These are phyloP conservation scores for Oleoguttula mirabilis DNA, from an alignment of 495 filamentous ascomycete species.

Conservation along the genomic window DNA sequence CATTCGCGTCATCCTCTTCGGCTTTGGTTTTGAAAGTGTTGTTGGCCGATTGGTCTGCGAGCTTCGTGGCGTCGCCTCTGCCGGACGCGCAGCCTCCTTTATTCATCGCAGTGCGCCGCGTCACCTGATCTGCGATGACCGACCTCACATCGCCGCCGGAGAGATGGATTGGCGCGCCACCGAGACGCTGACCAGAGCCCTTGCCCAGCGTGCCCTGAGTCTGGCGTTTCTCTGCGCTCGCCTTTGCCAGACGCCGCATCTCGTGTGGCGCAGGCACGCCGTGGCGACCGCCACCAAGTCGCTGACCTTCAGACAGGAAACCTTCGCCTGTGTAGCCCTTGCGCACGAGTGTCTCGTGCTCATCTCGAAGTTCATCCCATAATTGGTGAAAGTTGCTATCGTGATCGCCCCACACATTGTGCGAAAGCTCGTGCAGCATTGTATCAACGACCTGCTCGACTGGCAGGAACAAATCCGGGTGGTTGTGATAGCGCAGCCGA, in stretches of 20 bases:
- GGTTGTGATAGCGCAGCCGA: slow-evolving; percentile 64
- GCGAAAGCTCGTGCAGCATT: slow-evolving; percentile 93
- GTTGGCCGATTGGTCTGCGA: slow-evolving; percentile 53
- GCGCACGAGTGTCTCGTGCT: slow-evolving; percentile 57
- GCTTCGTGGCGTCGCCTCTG: slow-evolving; percentile 46
- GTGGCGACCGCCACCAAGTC: slow-evolving; percentile 56
- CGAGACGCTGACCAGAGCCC: slow-evolving; percentile 63
- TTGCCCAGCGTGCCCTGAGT: slow-evolving; percentile 32
- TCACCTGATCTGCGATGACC: slow-evolving; percentile 61
- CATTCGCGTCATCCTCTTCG: slow-evolving; percentile 82
- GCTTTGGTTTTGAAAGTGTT: slow-evolving; percentile 74
- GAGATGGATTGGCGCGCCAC: slow-evolving; percentile 46
- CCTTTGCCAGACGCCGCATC: slow-evolving; percentile 61
- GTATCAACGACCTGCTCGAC: slow-evolving; percentile 74
- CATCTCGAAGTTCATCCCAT: slow-evolving; percentile 80
- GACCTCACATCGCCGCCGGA: slow-evolving; percentile 61
- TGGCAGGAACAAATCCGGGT: slow-evolving; percentile 67
- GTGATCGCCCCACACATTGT: slow-evolving; percentile 75
- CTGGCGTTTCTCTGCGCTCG: slow-evolving; percentile 57
- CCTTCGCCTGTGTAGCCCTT: slow-evolving; percentile 91
- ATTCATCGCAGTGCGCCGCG: slow-evolving; percentile 50
- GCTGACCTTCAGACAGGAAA: slow-evolving; percentile 64
- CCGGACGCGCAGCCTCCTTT: slow-evolving; percentile 70
- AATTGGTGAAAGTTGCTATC: slow-evolving; percentile 69
- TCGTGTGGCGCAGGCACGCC: slow-evolving; percentile 48